Evolutionary conservation across 148 eudicot species (phyloP), one percentile per base, ranked within the genome.

Genomic region (Camellia japonica): DNA sequence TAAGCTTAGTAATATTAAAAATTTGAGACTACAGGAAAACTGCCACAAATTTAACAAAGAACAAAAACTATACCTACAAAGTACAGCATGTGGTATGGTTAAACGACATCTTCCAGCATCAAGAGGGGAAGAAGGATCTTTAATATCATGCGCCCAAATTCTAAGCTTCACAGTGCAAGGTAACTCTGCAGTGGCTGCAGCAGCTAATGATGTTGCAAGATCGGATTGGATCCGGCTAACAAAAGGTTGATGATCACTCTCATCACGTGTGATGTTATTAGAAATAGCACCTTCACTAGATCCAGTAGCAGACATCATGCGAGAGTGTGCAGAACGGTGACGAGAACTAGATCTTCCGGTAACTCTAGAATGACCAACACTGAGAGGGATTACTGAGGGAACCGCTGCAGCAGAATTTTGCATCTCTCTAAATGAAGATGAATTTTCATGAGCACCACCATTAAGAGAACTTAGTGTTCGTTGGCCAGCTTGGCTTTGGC

Each of bases 81-180:
- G 99, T 13, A 97, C 99, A 23, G 99, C 99, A 87, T 97, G 98
- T 61, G 97, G 96, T 74, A 97, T 92, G 5, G 86, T 89, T 85
- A 97, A 87, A 54, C 97, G 97, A 70, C 97, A 96, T 81, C 85
- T 87, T 65, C 86, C 93, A 43, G 90, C 83, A 47, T 92, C 95
- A 80, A 97, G 98, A 78, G 86, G 84, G 16, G 83, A 84, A 85
- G 96, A 91, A 20, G 99, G 96, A 69, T 92, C 90, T 86, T 91
- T 90, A 51, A 88, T 81, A 80, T 94, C 94, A 86, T 90, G 90
- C 46, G 95, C 84, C 99, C 99, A 97, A 86, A 97, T 88, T 86
- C 97, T 92, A 62, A 97, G 91, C 88, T 91, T 97, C 75, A 97
- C 99, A 7, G 99, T 97, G 86, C 98, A 97, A 38, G 99, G 99